Percentiles rank a stretch among this genome's conserved stretches.
Evolutionary conservation across 83 land plant genomes (phyloP).

Genomic region (Picea abies): DNA sequence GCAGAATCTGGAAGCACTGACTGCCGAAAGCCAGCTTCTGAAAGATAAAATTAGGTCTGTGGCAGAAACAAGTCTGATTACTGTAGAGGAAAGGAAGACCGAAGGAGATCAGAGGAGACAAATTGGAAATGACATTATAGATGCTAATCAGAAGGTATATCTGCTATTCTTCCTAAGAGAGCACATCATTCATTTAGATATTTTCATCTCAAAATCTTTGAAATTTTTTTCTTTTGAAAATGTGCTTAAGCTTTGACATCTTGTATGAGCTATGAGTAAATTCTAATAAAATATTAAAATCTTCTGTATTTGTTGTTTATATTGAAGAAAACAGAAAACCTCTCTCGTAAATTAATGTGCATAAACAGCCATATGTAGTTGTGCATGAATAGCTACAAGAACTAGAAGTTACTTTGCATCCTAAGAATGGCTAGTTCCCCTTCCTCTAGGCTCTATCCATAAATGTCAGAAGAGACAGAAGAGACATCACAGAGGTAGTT

Average conservation of each 20-base stretch:
- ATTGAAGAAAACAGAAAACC: neutral
- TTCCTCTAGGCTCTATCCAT: neutral
- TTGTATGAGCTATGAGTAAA: neutral
- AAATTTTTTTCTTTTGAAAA: neutral
- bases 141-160: slow-evolving; percentile 5
- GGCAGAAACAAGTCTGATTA: neutral
- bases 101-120: too few relatives aligned
- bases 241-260: neutral
- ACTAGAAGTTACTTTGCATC: neutral
- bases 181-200: neutral
- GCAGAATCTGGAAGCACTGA: neutral
- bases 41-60: neutral
- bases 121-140: too few relatives aligned
- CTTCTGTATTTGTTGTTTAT: neutral
- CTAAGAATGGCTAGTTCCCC: neutral
- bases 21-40: neutral
- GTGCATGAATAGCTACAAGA: neutral
- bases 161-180: neutral
- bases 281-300: neutral
- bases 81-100: too few relatives aligned
- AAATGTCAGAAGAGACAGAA: neutral
- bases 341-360: neutral
- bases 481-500: neutral
- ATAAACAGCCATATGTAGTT: neutral
- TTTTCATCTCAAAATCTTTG: slow-evolving; percentile 2